Conservation (phyloP, 2,329 filamentous ascomycete species). For the Diaporthe aspalathi region DNA sequence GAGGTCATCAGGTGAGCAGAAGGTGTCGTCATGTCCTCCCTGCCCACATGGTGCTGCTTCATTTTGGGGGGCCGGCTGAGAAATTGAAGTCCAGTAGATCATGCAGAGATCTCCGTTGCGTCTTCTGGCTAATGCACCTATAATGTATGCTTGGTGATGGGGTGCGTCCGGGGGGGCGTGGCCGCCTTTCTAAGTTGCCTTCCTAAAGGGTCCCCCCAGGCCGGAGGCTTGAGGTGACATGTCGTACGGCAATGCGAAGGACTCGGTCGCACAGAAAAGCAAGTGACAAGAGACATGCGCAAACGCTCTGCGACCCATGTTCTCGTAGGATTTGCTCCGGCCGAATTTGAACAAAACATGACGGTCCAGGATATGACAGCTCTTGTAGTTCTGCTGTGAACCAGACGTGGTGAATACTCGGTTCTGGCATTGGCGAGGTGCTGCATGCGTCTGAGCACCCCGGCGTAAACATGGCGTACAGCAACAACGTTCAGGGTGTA, state of each 20-base stretch:
- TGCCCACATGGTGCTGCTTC: background rate
- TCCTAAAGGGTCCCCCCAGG: background rate
- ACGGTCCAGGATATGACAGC: background rate
- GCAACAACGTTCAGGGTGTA: background rate
- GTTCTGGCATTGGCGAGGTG: background rate
- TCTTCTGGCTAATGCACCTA: constrained; percentile 28
- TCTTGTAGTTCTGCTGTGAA: background rate
- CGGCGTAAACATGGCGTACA: background rate
- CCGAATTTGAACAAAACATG: background rate
- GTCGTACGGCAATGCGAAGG: background rate
- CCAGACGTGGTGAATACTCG: background rate
- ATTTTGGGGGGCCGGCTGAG: constrained; percentile 6
- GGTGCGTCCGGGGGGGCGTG: constrained; percentile 9
- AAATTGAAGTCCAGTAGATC: constrained; percentile 24
- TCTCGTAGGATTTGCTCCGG: background rate
- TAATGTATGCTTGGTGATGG: constrained; percentile 19
- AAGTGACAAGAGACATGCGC: background rate
- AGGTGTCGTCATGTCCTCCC: constrained; percentile 3
- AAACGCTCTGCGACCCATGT: background rate
- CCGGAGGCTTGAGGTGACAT: background rate
- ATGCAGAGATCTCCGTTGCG: constrained; percentile 32
- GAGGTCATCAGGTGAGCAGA: constrained; percentile 31
- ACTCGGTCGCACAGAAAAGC: background rate
- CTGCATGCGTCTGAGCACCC: background rate
- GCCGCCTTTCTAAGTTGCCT: background rate